Percentiles rank a stretch among this genome's conserved stretches.
Evolutionary conservation across 2,329 filamentous ascomycete species (phyloP).

Genomic region (Talaromyces funiculosus): DNA sequence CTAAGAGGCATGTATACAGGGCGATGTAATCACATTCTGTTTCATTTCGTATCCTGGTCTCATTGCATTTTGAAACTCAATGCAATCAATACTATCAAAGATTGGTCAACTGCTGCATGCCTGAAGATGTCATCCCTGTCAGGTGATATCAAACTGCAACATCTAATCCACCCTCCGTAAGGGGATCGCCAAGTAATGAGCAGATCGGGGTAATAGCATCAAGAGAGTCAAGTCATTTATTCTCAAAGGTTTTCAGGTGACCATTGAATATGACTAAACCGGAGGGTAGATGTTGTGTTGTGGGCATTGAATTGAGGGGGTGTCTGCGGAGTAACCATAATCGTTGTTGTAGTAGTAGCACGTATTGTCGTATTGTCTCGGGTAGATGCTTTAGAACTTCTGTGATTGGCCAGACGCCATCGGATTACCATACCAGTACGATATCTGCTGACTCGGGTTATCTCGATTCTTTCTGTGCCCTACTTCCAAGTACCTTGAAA

Average conservation of each 20-base stretch:
- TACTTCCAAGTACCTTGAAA: neutral
- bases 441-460: neutral
- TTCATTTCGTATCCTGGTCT: neutral
- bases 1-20: neutral
- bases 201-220: neutral
- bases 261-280: neutral
- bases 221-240: neutral
- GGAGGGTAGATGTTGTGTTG: neutral
- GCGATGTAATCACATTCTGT: neutral
- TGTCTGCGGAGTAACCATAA: neutral
- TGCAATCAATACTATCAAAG: neutral
- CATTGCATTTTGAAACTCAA: neutral
- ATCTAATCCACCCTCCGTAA: neutral
- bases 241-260: neutral
- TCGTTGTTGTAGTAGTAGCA: neutral
- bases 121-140: neutral
- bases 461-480: neutral
- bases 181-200: neutral
- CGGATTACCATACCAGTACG: conserved; percentile 1
- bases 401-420: neutral
- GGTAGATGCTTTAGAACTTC: neutral
- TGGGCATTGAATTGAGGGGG: neutral
- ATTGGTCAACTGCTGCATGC: neutral
- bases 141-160: neutral
- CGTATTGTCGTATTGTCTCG: neutral